phyloP scores from a whole-genome alignment of 192 early-diverging fungal species.

The Diversispora epigaea region DNA sequence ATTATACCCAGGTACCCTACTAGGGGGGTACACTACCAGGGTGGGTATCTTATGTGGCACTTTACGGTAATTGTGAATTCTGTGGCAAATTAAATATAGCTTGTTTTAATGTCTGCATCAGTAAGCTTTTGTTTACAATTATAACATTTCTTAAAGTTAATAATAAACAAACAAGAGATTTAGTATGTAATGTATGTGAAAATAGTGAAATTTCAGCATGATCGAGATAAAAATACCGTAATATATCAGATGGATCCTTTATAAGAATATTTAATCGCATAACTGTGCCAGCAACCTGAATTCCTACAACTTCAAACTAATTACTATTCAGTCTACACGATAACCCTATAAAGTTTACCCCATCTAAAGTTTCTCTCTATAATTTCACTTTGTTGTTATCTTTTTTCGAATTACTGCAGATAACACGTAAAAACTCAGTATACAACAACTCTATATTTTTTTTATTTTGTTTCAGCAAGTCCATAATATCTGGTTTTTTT shows the following conservation, averaged over 20 bases:
- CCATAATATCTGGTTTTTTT: not conserved
- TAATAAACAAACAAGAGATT: not conserved
- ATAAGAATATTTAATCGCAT: slow-evolving; percentile 14
- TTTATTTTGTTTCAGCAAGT: not conserved
- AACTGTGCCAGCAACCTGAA: slow-evolving; percentile 4
- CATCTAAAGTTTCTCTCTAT: slow-evolving; percentile 3
- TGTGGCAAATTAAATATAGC: no score
- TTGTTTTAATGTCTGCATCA: slow-evolving; percentile 16
- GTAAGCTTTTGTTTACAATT: slow-evolving; percentile 5
- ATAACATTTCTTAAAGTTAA: slow-evolving; percentile 5
- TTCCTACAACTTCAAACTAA: slow-evolving; percentile 9
- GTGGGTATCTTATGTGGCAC: no score
- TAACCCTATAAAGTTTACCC: not conserved
- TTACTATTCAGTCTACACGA: not conserved
- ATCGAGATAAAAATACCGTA: slow-evolving; percentile 3
- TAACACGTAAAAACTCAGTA: not conserved
- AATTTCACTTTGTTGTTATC: slow-evolving; percentile 9
- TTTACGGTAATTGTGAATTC: no score
- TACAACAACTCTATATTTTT: not conserved
- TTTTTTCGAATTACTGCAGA: not conserved
- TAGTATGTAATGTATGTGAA: not conserved
- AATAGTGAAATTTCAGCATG: slow-evolving; percentile 18
- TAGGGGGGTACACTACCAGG: no score
- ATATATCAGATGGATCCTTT: not conserved
- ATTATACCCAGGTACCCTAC: no score